Evolutionary conservation across 83 land plant genomes (phyloP).

Genomic region (Picea mariana): DNA sequence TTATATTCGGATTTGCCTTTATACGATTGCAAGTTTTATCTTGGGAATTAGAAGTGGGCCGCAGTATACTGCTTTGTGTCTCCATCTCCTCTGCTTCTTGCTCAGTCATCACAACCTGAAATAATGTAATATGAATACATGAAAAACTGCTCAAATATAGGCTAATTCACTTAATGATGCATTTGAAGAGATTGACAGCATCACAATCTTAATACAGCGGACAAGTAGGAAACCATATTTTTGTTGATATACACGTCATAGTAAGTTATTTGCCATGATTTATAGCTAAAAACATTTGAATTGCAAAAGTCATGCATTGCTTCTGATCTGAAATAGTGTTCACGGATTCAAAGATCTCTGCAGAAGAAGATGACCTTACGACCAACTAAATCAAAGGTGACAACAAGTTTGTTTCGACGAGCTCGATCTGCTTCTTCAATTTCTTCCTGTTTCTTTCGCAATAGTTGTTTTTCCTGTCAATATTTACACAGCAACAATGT

Average conservation of each 20-base stretch:
- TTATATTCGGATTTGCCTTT: constrained; percentile 56
- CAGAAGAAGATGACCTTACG: constrained; percentile 48
- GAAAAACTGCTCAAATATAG: background rate
- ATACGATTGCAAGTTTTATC: constrained; percentile 60
- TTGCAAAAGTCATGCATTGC: background rate
- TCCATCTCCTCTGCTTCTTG: constrained; percentile 50
- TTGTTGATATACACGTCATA: background rate
- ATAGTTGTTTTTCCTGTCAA: constrained; percentile 57
- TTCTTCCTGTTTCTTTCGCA: constrained; percentile 53
- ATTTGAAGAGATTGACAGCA: background rate
- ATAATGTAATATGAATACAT: constrained; percentile 17
- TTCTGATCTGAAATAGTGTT: background rate
- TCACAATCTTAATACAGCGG: background rate
- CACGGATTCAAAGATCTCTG: background rate
- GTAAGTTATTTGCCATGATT: background rate
- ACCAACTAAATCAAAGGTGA: constrained; percentile 56
- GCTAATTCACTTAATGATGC: background rate
- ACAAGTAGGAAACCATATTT: background rate
- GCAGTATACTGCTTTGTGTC: constrained; percentile 40
- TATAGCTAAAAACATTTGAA: background rate
- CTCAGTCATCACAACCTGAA: constrained; percentile 57
- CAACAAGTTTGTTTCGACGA: constrained; percentile 46
- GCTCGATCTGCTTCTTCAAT: constrained; percentile 47
- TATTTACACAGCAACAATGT: background rate
- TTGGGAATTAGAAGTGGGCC: constrained; percentile 30